Base-by-base conservation (phyloP, 2,329 filamentous ascomycete species). In the Sclerotinia sclerotiorum region DNA sequence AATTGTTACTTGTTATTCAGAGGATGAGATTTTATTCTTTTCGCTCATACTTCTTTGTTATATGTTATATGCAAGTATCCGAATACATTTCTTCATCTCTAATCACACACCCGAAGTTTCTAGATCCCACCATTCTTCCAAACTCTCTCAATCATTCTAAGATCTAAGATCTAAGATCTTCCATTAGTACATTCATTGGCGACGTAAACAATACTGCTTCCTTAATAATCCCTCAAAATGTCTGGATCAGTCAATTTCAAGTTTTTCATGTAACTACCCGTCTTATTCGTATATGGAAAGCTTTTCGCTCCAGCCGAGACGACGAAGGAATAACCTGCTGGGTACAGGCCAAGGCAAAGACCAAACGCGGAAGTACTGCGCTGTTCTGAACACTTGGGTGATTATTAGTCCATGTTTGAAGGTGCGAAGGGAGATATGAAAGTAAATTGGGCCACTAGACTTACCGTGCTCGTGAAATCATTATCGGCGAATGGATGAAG, bases 401-500 rank as follows among this genome's bases (percentile, higher is more conserved):
- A 7, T 24, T 6, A 17, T 65, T 49, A 49, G 27, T 48, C 7
- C 1, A 19, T 29, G 15, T 11, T 21, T 32, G 11, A 32, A 19
- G n/a, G n/a, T 10, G 44, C 27, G 11, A 35, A 46, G 15, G 27
- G 48, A 29, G 3, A 56, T 39, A 51, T 17, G 15, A 35, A 2
- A 46, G 19, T 48, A 27, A 32, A 32, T 17, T 32, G 2, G 48
- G 42, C 42, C 32, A 19, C 10, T 13, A 32, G 13, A 48, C 21
- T 27, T 65, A 56, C 19, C 21, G 52, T 57, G 17, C 19, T 44
- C 29, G 39, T 42, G 29, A 39, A 49, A 5, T 49, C 27, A 24
- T 65, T 52, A 19, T 65, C 21, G 10, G 49, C 63, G 8, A 24
- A 49, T 7, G 52, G 27, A n/a, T 57, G 46, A n/a, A 65, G 51